These are phyloP conservation scores for Pyracantha coccinea DNA, from an alignment of 331 rosid species.

Conservation along the genomic window DNA sequence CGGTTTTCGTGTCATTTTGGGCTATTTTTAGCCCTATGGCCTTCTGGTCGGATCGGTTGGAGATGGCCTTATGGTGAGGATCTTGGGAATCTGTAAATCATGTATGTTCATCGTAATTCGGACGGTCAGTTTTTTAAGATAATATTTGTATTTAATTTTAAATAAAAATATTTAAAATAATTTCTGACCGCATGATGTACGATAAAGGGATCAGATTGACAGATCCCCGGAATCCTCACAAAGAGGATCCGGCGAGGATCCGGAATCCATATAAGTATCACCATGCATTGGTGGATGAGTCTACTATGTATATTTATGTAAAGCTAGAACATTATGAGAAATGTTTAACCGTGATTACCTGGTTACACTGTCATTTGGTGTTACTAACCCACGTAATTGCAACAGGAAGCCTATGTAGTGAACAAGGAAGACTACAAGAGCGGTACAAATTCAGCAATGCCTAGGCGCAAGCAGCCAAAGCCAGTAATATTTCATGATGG, in stretches of 20 bases:
- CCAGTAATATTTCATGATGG: conserved; percentile 93
- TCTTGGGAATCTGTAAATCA: rapidly evolving
- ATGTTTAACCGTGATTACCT: not conserved
- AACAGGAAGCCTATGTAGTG: conserved; percentile 74
- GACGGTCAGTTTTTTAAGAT: too few species aligned
- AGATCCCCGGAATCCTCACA: too few species aligned
- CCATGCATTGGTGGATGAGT: not conserved
- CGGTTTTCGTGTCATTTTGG: too few species aligned
- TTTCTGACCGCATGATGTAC: too few species aligned
- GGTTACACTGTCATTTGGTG: not conserved
- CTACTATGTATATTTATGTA: not conserved
- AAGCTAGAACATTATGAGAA: not conserved
- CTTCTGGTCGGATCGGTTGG: too few species aligned
- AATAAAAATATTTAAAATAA: too few species aligned
- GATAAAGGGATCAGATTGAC: too few species aligned
- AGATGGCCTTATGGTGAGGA: too few species aligned
- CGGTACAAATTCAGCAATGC: conserved; percentile 18
- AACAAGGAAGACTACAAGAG: conserved; percentile 38
- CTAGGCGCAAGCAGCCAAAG: conserved; percentile 66
- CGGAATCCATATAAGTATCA: not conserved
- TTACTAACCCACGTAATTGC: not conserved
- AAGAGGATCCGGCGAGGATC: too few species aligned
- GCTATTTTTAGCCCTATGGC: too few species aligned
- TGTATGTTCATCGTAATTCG: too few species aligned
- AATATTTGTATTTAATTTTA: too few species aligned